A percentile compares a stretch with the other conserved stretches of the same genome.
phyloP scores from a whole-genome alignment of 2,329 filamentous ascomycete genomes.

The Chaetothyriales sp. region DNA sequence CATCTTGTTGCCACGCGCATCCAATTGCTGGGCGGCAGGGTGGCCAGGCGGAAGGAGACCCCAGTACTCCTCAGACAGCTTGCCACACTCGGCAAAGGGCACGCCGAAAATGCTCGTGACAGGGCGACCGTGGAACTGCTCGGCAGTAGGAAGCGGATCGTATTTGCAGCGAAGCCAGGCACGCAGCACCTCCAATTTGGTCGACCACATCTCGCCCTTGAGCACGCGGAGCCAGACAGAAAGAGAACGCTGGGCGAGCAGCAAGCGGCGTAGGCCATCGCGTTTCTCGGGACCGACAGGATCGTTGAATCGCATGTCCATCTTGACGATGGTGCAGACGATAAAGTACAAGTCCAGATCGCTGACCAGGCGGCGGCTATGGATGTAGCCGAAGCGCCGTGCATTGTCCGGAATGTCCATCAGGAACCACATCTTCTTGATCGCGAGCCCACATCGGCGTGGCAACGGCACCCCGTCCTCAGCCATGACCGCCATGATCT shows the following conservation, averaged over 20 bases:
- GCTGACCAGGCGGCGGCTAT: slow-evolving; percentile 39
- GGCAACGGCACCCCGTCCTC: slow-evolving; percentile 44
- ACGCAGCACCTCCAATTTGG: slow-evolving; percentile 37
- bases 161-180: slow-evolving; percentile 46
- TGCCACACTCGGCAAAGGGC: slow-evolving; percentile 37
- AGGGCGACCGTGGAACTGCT: slow-evolving; percentile 2
- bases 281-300: slow-evolving; percentile 39
- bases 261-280: slow-evolving; percentile 38
- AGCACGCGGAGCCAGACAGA: slow-evolving; percentile 44
- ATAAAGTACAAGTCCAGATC: slow-evolving; percentile 46
- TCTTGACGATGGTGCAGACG: slow-evolving; percentile 54
- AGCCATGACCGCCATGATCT: slow-evolving; percentile 49
- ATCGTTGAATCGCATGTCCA: slow-evolving; percentile 54
- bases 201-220: slow-evolving; percentile 38
- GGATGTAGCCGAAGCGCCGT: slow-evolving; percentile 40
- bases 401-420: slow-evolving; percentile 49
- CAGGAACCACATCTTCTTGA: slow-evolving; percentile 58
- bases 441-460: slow-evolving; percentile 27
- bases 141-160: slow-evolving; percentile 13
- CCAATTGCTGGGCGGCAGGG: background rate
- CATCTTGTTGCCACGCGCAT: background rate
- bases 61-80: slow-evolving; percentile 42
- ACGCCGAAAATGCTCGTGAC: slow-evolving; percentile 32
- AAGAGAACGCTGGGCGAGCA: slow-evolving; percentile 46
- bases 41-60: slow-evolving; percentile 20